Evolutionary conservation across 306 rosid species (phyloP).

Genomic region (Prunus mira): DNA sequence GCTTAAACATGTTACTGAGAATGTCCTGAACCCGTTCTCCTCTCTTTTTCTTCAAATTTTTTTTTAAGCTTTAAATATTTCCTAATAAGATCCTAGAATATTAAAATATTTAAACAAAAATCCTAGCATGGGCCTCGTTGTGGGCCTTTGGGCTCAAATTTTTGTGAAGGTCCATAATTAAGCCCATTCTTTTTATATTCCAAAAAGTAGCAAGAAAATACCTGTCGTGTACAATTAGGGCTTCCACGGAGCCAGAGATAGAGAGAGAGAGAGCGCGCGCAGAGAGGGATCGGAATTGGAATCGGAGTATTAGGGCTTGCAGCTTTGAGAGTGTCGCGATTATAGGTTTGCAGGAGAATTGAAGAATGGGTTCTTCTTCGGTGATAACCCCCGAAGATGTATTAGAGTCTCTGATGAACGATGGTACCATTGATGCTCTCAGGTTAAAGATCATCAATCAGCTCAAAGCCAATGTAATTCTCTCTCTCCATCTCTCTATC

Average conservation of each 20-base stretch:
- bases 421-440: slow-evolving; percentile 88
- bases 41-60: too few species aligned
- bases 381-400: slow-evolving; percentile 82
- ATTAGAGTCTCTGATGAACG: slow-evolving; percentile 85
- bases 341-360: background rate
- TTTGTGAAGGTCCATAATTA: background rate
- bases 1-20: too few species aligned
- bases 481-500: background rate
- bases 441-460: slow-evolving; percentile 94
- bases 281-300: background rate
- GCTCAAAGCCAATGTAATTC: slow-evolving; percentile 88
- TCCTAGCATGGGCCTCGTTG: too few species aligned
- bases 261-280: background rate
- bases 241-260: background rate
- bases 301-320: background rate
- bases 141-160: background rate
- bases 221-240: background rate
- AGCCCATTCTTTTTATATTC: background rate
- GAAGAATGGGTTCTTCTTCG: slow-evolving; percentile 59
- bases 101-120: too few species aligned
- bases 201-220: background rate
- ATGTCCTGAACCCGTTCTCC: too few species aligned
- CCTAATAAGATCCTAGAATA: too few species aligned
- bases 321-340: background rate
- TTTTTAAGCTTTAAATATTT: too few species aligned